These are phyloP conservation scores for Echinochloa phyllopogon DNA, from an alignment of 176 grass and related monocot genomes.

Conservation along the genomic window DNA sequence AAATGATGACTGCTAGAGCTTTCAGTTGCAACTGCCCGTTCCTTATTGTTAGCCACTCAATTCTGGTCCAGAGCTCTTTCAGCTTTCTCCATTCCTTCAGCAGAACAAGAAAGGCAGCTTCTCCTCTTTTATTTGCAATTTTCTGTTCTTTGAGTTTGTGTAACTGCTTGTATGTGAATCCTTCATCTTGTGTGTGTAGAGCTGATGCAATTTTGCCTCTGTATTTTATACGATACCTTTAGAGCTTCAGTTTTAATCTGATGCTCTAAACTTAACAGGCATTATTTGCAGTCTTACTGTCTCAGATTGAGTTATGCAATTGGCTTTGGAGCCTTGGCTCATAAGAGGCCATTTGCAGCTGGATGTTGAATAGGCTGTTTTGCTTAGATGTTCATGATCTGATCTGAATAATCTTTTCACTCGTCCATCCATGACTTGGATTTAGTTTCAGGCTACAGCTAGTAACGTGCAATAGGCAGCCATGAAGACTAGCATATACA, in stretches of 20 bases:
- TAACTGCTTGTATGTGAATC: background rate
- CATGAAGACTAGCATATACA: slow-evolving; percentile 9
- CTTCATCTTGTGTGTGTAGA: background rate
- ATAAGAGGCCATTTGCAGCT: slow-evolving; percentile 28
- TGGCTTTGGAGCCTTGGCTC: slow-evolving; percentile 18
- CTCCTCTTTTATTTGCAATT: slow-evolving; percentile 31
- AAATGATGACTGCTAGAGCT: slow-evolving; percentile 67
- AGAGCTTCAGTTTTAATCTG: background rate
- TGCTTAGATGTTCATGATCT: background rate
- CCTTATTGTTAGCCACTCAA: slow-evolving; percentile 27
- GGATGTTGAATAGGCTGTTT: slow-evolving; percentile 26
- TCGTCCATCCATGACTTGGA: slow-evolving; percentile 22
- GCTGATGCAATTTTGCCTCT: background rate
- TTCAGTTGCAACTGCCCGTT: slow-evolving; percentile 51
- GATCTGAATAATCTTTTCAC: slow-evolving; percentile 25
- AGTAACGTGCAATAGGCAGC: slow-evolving; percentile 5
- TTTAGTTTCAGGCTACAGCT: slow-evolving; percentile 21
- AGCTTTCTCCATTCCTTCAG: slow-evolving; percentile 12
- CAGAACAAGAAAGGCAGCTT: slow-evolving; percentile 29
- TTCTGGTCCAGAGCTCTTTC: slow-evolving; percentile 29
- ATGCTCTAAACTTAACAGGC: background rate
- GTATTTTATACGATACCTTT: background rate
- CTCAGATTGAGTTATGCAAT: background rate
- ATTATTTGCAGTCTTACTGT: background rate
- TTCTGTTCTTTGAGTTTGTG: slow-evolving; percentile 1